Evolutionary conservation across 192 early-diverging fungal species (phyloP).

Genomic region (Thamnidium elegans): DNA sequence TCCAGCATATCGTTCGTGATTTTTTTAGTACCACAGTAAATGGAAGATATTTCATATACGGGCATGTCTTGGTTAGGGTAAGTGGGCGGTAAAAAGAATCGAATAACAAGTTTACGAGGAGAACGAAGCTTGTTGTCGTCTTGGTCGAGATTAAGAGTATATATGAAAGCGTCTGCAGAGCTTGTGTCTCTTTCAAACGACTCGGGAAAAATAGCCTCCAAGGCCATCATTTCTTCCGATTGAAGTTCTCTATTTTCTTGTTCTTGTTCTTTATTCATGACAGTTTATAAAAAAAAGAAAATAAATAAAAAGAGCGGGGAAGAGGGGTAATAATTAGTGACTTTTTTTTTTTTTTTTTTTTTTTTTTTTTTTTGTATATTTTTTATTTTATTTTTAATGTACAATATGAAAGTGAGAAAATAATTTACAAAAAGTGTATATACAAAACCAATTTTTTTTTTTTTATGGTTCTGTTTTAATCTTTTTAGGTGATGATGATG

Average conservation of each 20-base stretch:
- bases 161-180: constrained; percentile 11
- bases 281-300: no score
- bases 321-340: no score
- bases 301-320: no score
- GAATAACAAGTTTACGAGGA: constrained; percentile 20
- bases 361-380: background rate
- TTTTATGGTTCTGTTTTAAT: background rate
- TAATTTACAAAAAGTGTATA: background rate
- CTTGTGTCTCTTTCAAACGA: background rate
- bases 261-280: background rate
- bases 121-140: constrained; percentile 16
- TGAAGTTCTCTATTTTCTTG: constrained; percentile 10
- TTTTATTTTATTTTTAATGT: constrained; percentile 5
- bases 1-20: constrained; percentile 37
- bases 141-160: constrained; percentile 31
- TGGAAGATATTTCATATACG: constrained; percentile 48
- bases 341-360: background rate
- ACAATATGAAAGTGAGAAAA: background rate
- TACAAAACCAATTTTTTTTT: background rate
- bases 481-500: background rate
- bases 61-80: constrained; percentile 47
- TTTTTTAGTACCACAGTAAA: constrained; percentile 52
- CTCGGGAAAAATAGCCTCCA: constrained; percentile 19
- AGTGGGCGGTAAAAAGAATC: constrained; percentile 44
- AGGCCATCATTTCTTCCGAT: constrained; percentile 12